A percentile compares a stretch with the other conserved stretches of the same genome.
phyloP scores from a whole-genome alignment of 495 filamentous ascomycete species.

The Penicillium bialowiezense region DNA sequence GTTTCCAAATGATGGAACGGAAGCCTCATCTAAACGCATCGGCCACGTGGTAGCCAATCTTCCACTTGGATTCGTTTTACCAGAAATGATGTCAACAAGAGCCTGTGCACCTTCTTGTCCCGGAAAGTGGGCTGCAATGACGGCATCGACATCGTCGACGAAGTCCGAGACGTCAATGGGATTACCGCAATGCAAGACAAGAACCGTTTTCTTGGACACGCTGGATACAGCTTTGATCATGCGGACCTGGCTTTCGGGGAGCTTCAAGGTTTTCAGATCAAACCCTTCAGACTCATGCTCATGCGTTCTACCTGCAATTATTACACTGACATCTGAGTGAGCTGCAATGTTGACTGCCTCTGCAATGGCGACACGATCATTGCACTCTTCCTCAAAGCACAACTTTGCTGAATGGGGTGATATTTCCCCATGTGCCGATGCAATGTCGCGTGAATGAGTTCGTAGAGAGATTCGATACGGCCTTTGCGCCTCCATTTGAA shows the following conservation, averaged over 20 bases:
- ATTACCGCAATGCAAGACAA: conserved; percentile 40
- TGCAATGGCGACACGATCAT: not conserved
- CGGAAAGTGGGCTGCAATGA: conserved; percentile 37
- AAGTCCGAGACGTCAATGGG: conserved; percentile 39
- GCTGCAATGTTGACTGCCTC: not conserved
- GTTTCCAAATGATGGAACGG: conserved; percentile 37
- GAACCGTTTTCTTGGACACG: conserved; percentile 36
- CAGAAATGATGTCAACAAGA: conserved; percentile 44
- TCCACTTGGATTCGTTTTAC: conserved; percentile 41
- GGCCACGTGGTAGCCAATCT: conserved; percentile 37
- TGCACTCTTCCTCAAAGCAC: not conserved
- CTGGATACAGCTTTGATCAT: conserved; percentile 34
- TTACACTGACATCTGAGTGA: not conserved
- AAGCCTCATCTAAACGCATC: conserved; percentile 31
- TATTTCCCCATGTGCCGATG: not conserved
- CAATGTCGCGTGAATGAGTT: not conserved
- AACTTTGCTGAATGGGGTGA: not conserved
- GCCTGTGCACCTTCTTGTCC: conserved; percentile 49
- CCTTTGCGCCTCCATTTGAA: not conserved
- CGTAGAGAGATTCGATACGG: not conserved
- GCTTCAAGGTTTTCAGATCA: conserved; percentile 3
- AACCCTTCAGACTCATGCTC: not conserved
- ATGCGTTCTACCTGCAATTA: not conserved
- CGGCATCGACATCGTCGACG: conserved; percentile 33
- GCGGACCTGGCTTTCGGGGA: conserved; percentile 27